Conservation (phyloP, 305 asterid genomes). For the Solanum hybrid region DNA sequence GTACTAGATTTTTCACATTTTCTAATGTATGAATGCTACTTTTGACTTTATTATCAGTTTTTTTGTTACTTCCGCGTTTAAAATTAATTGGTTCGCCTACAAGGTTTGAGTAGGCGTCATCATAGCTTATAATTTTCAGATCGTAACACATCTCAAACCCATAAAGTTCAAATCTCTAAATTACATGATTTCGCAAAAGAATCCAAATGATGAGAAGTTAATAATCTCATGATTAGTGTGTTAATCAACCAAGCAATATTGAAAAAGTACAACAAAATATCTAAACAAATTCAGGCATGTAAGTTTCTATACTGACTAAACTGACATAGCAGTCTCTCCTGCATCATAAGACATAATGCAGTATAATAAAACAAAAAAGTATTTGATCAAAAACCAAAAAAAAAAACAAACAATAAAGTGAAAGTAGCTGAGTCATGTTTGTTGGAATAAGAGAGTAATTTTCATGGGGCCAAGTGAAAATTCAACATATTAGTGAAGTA, state of each 20-base stretch:
- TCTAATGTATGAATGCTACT: too few relatives aligned
- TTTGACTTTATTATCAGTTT: neutral
- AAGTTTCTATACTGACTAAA: neutral
- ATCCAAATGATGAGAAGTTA: neutral
- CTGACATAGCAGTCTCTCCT: neutral
- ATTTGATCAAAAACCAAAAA: neutral
- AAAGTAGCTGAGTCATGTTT: neutral
- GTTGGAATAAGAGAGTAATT: neutral
- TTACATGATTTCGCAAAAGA: neutral
- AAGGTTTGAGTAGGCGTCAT: neutral
- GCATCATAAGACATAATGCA: neutral
- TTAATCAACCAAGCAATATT: neutral
- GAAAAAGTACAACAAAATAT: neutral
- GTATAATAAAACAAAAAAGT: neutral
- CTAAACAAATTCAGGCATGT: neutral
- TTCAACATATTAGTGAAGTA: neutral
- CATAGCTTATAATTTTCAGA: rapidly evolving
- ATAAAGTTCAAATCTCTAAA: neutral
- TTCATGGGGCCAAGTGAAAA: neutral
- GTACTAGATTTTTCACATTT: neutral
- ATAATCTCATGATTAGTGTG: neutral
- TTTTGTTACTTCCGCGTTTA: neutral
- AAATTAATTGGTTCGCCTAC: neutral
- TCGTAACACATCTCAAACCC: rapidly evolving
- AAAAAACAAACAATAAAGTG: neutral